Evolutionary conservation across 1,139 yeast genomes (phyloP).

Genomic region (Magnusiomyces fungicola): DNA sequence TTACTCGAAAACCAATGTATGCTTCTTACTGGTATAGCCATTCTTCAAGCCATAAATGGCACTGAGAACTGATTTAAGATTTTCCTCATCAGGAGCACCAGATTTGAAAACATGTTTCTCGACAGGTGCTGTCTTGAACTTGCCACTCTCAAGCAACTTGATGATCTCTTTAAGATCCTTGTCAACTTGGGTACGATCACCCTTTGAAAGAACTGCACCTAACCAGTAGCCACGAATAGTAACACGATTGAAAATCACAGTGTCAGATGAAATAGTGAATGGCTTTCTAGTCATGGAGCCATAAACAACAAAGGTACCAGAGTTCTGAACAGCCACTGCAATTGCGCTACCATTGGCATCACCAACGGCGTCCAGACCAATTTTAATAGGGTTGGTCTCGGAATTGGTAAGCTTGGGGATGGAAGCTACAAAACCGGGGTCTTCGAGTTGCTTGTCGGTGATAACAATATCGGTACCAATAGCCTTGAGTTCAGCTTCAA

Average conservation of each 20-base stretch:
- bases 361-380: conserved; percentile 90
- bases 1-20: conserved; percentile 28
- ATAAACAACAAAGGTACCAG: conserved; percentile 75
- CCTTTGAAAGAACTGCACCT: no score
- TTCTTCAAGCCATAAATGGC: conserved; percentile 45
- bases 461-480: conserved; percentile 86
- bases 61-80: conserved; percentile 43
- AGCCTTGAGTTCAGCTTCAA: conserved; percentile 48
- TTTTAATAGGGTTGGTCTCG: conserved; percentile 56
- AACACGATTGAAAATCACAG: conserved; percentile 82
- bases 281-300: conserved; percentile 99
- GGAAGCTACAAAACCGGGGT: conserved; percentile 53
- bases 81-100: conserved; percentile 40
- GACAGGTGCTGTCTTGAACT: conserved; percentile 55
- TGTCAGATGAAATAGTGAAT: conserved; percentile 76
- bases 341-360: conserved; percentile 41
- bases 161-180: conserved; percentile 41
- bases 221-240: conserved; percentile 92
- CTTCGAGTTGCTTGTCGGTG: conserved; percentile 75
- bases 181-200: no score
- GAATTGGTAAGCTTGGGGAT: conserved; percentile 39
- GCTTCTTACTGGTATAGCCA: conserved; percentile 37
- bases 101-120: conserved; percentile 40
- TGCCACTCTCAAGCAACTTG: conserved; percentile 39
- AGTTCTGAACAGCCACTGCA: conserved; percentile 51